Conservation (phyloP, 139 green algal species). For the Nannochloris sp. region DNA sequence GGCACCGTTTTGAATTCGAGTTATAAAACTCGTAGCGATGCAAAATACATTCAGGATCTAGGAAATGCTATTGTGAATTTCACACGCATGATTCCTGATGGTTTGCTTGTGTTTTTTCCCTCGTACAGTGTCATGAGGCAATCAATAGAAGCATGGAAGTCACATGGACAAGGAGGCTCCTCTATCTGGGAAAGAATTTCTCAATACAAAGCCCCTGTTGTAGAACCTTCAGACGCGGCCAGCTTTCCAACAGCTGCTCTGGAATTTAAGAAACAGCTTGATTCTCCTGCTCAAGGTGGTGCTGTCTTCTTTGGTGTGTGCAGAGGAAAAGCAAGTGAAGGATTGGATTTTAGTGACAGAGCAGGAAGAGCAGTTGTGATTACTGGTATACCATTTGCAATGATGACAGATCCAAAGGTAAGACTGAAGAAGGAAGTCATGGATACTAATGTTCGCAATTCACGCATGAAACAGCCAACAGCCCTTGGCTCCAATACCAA, state of each 20-base stretch:
- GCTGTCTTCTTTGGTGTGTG: slow-evolving; percentile 92
- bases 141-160: slow-evolving; percentile 75
- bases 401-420: slow-evolving; percentile 49
- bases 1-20: slow-evolving; percentile 73
- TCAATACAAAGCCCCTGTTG: slow-evolving; percentile 68
- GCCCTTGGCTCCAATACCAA: background rate
- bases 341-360: slow-evolving; percentile 91
- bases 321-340: slow-evolving; percentile 84
- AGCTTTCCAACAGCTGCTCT: slow-evolving; percentile 46
- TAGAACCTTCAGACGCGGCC: slow-evolving; percentile 67
- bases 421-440: slow-evolving; percentile 72
- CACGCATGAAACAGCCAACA: background rate
- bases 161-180: slow-evolving; percentile 6
- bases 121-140: slow-evolving; percentile 64
- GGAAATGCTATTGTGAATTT: slow-evolving; percentile 75
- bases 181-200: slow-evolving; percentile 83
- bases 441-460: background rate
- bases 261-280: slow-evolving; percentile 65
- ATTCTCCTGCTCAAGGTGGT: slow-evolving; percentile 46
- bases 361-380: slow-evolving; percentile 85
- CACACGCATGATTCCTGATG: slow-evolving; percentile 74
- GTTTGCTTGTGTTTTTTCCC: slow-evolving; percentile 96
- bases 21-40: slow-evolving; percentile 58
- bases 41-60: slow-evolving; percentile 60
- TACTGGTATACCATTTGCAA: slow-evolving; percentile 89